Evolutionary conservation across 2,329 filamentous ascomycete genomes (phyloP).

Genomic region (Leptographium galeiforme): DNA sequence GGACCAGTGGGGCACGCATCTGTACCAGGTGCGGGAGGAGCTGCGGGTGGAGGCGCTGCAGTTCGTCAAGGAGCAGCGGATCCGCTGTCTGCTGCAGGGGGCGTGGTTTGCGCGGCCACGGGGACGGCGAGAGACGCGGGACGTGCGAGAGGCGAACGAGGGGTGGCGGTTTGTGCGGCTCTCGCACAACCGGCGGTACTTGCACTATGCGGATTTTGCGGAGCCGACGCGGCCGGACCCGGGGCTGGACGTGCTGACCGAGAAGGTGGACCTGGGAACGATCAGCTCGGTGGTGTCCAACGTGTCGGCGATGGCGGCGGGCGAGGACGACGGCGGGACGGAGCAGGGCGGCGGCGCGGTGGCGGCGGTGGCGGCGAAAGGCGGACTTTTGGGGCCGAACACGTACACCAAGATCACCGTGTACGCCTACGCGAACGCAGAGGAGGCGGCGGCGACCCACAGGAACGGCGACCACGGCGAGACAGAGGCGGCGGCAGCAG

Average conservation of each 20-base stretch:
- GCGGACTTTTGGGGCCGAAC: slow-evolving; percentile 16
- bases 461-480: neutral
- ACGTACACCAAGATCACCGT: slow-evolving; percentile 81
- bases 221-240: slow-evolving; percentile 51
- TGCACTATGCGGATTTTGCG: slow-evolving; percentile 82
- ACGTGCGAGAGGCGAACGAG: slow-evolving; percentile 22
- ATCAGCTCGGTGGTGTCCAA: slow-evolving; percentile 93
- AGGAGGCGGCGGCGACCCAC: slow-evolving; percentile 12
- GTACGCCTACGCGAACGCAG: slow-evolving; percentile 50
- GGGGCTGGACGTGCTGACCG: slow-evolving; percentile 55
- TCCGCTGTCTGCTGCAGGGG: slow-evolving; percentile 76
- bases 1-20: slow-evolving; percentile 83
- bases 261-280: slow-evolving; percentile 75
- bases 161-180: slow-evolving; percentile 76
- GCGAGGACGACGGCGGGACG: slow-evolving; percentile 30
- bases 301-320: slow-evolving; percentile 54
- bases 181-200: slow-evolving; percentile 77
- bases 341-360: slow-evolving; percentile 13
- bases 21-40: slow-evolving; percentile 82
- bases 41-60: slow-evolving; percentile 82
- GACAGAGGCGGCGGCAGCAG: neutral
- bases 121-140: slow-evolving; percentile 20
- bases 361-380: slow-evolving; percentile 1
- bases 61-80: slow-evolving; percentile 93
- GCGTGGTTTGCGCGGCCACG: slow-evolving; percentile 63